Evolutionary conservation across 495 filamentous ascomycete species (phyloP).

Genomic region (Thermothielavioides terrestris): DNA sequence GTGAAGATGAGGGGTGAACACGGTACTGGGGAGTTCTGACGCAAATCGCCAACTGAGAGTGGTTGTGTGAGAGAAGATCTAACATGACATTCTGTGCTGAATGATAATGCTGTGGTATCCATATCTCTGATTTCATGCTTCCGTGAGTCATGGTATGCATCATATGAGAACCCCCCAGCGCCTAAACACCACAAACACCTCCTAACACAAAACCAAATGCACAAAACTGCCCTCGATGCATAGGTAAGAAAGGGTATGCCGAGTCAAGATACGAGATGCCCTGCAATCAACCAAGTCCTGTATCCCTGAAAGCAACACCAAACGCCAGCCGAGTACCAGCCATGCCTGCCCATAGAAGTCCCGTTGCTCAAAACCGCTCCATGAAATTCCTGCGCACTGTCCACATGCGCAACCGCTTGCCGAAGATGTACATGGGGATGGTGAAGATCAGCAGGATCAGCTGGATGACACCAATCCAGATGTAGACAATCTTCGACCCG

Average conservation of each 20-base stretch:
- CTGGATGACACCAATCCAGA: constrained; percentile 82
- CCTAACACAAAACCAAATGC: background rate
- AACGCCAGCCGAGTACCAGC: background rate
- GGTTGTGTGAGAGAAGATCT: no score
- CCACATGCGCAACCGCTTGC: constrained; percentile 95
- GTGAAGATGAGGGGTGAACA: no score
- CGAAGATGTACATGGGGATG: constrained; percentile 93
- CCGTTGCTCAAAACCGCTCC: constrained; percentile 71
- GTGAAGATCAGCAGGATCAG: constrained; percentile 62
- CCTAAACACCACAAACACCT: no score
- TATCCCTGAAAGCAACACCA: background rate
- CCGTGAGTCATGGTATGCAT: background rate
- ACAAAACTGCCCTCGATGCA: no score
- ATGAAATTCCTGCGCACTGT: constrained; percentile 81
- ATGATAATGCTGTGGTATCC: background rate
- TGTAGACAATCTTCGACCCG: constrained; percentile 68
- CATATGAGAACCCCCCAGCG: background rate
- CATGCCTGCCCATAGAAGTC: background rate
- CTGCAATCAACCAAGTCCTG: background rate
- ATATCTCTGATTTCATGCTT: background rate
- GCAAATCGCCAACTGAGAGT: no score
- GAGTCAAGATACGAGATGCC: constrained; percentile 3
- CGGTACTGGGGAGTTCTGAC: no score
- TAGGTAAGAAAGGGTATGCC: no score
- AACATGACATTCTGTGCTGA: no score